Evolutionary conservation across 2,329 filamentous ascomycete species (phyloP), one percentile per base, ranked within the genome.

Genomic region (Pseudocercospora macadamiae): DNA sequence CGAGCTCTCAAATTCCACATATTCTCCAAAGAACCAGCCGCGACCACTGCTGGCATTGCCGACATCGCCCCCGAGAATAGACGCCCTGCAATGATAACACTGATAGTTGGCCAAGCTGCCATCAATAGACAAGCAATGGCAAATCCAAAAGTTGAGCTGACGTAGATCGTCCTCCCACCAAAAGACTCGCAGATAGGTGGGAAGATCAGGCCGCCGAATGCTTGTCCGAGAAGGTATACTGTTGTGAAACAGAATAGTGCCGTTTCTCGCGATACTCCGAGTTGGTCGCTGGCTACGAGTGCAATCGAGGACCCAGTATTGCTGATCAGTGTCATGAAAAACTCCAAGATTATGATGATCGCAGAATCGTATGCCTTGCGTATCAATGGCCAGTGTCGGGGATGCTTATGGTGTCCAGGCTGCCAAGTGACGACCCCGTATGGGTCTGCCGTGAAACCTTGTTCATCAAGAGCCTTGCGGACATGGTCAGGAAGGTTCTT

Each of bases 11-110:
- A 45, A 28, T 58, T 49, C 58, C 48, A 56, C 66, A 83, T 75
- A 60, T 83, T 80, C 59, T 83, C 80, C 28, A 82, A 74, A 51
- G 76, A 80, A 1, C 80, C 79, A 0, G 77, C 74, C 7, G 78
- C 75, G 4, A 82, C 77, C 19, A 79, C 77, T 0, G 78, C 74
- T 1, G 80, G 80, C 10, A 81, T 75, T 3, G 80, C 78, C 0
- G 80, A 80, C 8, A 79, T 67, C 4, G 80, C 62, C 0, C 80
- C 81, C 3, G 76, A 75, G 3, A 78, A 19, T 32, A 80, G 73
- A 4, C 80, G 73, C 21, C 78, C 77, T 2, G 78, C 42, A n/a
- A 77, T 65, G 1, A 78, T 73, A 0, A 70, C 74, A 1, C 72
- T 60, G 2, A 80, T 57, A 0, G 71, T 73, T 4, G 69, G 75